Conservation (phyloP, 805 yeast genomes). For the Kazachstania kunashirensis region DNA sequence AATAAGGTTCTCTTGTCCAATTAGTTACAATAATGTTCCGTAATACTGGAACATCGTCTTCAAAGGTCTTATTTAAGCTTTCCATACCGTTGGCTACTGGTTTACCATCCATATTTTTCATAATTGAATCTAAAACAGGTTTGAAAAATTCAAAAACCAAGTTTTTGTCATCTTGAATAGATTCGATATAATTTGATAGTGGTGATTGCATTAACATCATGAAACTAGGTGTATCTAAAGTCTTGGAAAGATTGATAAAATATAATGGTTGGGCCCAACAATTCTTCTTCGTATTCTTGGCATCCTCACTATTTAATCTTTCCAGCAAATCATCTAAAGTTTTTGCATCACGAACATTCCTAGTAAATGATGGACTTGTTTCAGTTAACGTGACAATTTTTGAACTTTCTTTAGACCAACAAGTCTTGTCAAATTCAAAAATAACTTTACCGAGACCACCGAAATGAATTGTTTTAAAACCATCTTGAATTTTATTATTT, state of each 20-base stretch:
- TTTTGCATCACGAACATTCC: conserved; percentile 13
- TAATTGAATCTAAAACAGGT: conserved; percentile 35
- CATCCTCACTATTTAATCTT: conserved; percentile 6
- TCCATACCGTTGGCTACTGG: conserved; percentile 6
- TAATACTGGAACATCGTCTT: conserved; percentile 28
- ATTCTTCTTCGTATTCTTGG: conserved; percentile 1
- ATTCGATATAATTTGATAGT: conserved; percentile 50
- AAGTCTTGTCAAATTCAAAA: conserved; percentile 51
- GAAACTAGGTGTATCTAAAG: conserved; percentile 43
- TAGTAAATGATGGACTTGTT: conserved; percentile 11
- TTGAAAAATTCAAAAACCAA: conserved; percentile 48
- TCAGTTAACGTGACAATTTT: conserved; percentile 39
- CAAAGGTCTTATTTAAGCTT: neutral
- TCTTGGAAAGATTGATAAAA: conserved; percentile 48
- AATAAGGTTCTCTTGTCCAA: conserved; percentile 76
- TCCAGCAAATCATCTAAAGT: conserved; percentile 11
- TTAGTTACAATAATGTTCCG: conserved; percentile 41
- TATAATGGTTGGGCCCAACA: conserved; percentile 55
- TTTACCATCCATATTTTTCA: conserved; percentile 10
- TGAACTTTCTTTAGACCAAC: conserved; percentile 52
- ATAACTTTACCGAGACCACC: conserved; percentile 69
- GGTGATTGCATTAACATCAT: conserved; percentile 65
- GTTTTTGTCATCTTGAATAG: conserved; percentile 40
- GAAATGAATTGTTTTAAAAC: conserved; percentile 43
- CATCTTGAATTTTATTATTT: conserved; percentile 35